Evolutionary conservation across 225 moss, liverwort and hornwort genomes (phyloP).

Genomic region (Pseudoscleropodium purum): DNA sequence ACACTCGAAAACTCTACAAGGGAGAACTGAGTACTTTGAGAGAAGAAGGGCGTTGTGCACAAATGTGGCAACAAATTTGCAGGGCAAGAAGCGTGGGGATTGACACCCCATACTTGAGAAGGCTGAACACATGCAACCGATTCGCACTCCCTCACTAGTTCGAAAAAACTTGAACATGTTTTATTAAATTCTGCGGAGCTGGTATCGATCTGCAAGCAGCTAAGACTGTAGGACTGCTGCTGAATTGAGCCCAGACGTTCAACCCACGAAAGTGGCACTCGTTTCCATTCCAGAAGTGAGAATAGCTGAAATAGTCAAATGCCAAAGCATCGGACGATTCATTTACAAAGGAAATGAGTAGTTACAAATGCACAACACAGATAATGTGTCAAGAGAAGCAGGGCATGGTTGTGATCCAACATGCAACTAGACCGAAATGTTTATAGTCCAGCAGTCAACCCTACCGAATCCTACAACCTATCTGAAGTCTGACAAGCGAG

Average conservation of each 20-base stretch:
- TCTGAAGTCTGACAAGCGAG: background rate
- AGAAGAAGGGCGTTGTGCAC: background rate
- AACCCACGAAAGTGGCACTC: background rate
- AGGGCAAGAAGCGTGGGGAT: background rate
- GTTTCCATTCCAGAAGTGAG: background rate
- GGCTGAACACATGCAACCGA: background rate
- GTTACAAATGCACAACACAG: background rate
- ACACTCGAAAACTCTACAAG: background rate
- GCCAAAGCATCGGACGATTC: background rate
- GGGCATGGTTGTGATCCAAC: background rate
- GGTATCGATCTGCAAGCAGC: background rate
- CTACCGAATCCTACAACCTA: background rate
- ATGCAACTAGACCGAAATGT: background rate
- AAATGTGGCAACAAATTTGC: background rate
- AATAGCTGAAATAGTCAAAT: background rate
- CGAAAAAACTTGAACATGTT: background rate
- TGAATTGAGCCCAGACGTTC: background rate
- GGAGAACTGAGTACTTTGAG: background rate
- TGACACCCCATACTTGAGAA: background rate
- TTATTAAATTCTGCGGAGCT: background rate
- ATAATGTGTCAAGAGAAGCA: background rate
- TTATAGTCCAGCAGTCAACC: background rate
- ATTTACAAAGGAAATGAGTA: background rate
- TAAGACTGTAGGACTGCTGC: background rate
- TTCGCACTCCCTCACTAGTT: background rate